phyloP scores from a whole-genome alignment of 768 basidiomycete species.

The Boletus rubroflammeus region DNA sequence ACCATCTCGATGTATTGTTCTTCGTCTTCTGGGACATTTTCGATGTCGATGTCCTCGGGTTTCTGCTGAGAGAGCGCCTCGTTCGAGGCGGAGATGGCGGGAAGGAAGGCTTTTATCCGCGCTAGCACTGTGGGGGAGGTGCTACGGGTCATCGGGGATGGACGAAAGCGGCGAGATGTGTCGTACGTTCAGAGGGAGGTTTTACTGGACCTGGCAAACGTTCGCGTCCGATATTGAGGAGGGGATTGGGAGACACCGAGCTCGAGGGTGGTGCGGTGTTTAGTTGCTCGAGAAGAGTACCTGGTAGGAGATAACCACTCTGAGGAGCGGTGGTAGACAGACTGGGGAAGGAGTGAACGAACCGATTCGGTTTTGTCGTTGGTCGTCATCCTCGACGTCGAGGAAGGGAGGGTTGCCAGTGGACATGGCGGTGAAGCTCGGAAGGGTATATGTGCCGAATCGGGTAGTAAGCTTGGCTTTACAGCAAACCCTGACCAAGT shows the following conservation, averaged over 20 bases:
- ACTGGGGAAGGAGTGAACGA: neutral
- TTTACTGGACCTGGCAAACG: constrained; percentile 31
- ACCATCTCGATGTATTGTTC: constrained; percentile 68
- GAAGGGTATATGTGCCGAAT: constrained; percentile 3
- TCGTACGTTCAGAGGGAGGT: constrained; percentile 51
- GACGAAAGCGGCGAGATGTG: neutral
- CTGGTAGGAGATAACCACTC: constrained; percentile 24
- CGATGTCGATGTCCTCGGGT: constrained; percentile 65
- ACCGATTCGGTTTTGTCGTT: constrained; percentile 43
- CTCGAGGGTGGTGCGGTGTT: constrained; percentile 23
- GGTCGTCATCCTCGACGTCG: constrained; percentile 48
- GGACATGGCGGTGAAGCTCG: constrained; percentile 9
- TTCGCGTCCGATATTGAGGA: constrained; percentile 37
- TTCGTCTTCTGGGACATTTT: constrained; percentile 49
- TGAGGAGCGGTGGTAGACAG: neutral
- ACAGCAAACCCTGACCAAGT: neutral
- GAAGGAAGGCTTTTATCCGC: constrained; percentile 65
- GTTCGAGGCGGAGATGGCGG: constrained; percentile 64
- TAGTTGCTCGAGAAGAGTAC: constrained; percentile 40
- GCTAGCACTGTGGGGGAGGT: constrained; percentile 48
- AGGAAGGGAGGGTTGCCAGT: constrained; percentile 25
- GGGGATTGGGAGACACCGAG: constrained; percentile 6
- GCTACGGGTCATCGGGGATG: constrained; percentile 1
- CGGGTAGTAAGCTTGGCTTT: constrained; percentile 2
- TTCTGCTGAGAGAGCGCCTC: constrained; percentile 45